phyloP scores from a whole-genome alignment of 2,329 filamentous ascomycete species.

The Cladosporium oxysporum region DNA sequence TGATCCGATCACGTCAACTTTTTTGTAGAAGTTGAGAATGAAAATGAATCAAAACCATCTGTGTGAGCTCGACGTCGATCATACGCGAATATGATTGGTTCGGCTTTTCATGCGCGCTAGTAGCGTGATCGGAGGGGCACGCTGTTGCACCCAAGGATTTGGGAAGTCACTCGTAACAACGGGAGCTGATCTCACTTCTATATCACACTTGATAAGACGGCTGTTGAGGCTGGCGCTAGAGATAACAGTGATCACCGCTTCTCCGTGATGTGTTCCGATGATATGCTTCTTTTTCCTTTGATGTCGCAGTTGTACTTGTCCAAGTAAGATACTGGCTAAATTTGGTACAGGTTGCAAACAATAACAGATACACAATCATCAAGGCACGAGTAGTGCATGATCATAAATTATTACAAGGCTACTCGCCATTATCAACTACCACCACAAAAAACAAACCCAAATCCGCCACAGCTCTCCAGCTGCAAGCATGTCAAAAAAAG shows the following conservation, averaged over 20 bases:
- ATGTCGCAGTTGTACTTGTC: not conserved
- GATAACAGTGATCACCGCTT: not conserved
- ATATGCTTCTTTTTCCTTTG: not conserved
- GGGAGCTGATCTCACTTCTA: not conserved
- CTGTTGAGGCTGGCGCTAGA: not conserved
- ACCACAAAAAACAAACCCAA: slow-evolving; percentile 1
- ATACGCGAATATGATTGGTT: not conserved
- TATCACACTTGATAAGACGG: not conserved
- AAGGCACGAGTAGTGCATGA: not conserved
- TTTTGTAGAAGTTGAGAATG: no score
- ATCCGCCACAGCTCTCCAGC: not conserved
- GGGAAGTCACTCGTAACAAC: not conserved
- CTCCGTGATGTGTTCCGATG: not conserved
- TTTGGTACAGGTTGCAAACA: not conserved
- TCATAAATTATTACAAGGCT: slow-evolving; percentile 19
- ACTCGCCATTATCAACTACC: slow-evolving; percentile 16
- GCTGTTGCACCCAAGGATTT: not conserved
- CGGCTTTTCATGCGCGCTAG: not conserved
- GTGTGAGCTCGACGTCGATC: not conserved
- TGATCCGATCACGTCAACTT: not conserved
- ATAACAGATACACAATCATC: not conserved
- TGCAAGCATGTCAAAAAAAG: slow-evolving; percentile 2
- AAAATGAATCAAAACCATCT: not conserved
- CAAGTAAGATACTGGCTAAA: not conserved
- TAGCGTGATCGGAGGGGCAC: not conserved